phyloP scores from a whole-genome alignment of 1,139 yeast species.

The Kodamaea plutei region DNA sequence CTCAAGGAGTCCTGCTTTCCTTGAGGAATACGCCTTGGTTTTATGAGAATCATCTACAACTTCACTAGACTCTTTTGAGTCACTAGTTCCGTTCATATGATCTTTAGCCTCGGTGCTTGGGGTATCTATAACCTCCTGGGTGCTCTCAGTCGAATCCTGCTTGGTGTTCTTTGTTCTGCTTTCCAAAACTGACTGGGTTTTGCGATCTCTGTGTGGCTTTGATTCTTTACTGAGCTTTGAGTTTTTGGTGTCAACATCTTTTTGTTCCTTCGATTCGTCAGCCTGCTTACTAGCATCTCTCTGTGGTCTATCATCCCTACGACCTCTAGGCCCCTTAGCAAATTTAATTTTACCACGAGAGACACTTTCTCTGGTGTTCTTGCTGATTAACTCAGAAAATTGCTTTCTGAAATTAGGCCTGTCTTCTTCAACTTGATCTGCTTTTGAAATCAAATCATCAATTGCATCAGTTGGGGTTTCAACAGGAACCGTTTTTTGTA shows the following conservation, averaged over 20 bases:
- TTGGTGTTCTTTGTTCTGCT: too few species aligned
- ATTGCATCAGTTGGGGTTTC: too few species aligned
- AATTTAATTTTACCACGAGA: neutral
- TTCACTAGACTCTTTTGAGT: neutral
- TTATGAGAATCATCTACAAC: neutral
- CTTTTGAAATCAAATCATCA: too few species aligned
- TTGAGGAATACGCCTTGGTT: too few species aligned
- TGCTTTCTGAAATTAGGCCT: conserved; percentile 35
- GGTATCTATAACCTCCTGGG: too few species aligned
- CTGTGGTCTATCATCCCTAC: neutral
- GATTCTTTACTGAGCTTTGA: too few species aligned
- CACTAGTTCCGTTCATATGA: too few species aligned
- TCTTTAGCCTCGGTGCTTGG: too few species aligned
- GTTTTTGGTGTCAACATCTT: neutral
- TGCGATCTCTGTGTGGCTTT: too few species aligned
- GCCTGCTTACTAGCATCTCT: neutral
- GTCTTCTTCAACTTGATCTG: conserved; percentile 16
- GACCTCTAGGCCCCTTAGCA: neutral
- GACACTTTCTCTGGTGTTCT: conserved; percentile 7
- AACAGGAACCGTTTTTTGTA: neutral
- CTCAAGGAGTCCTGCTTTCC: conserved; percentile 6
- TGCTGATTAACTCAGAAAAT: conserved; percentile 26
- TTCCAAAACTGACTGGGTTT: too few species aligned
- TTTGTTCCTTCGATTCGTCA: conserved; percentile 2
- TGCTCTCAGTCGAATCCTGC: too few species aligned